phyloP scores from a whole-genome alignment of 2,329 filamentous ascomycete genomes.

The Thielaviopsis musarum region DNA sequence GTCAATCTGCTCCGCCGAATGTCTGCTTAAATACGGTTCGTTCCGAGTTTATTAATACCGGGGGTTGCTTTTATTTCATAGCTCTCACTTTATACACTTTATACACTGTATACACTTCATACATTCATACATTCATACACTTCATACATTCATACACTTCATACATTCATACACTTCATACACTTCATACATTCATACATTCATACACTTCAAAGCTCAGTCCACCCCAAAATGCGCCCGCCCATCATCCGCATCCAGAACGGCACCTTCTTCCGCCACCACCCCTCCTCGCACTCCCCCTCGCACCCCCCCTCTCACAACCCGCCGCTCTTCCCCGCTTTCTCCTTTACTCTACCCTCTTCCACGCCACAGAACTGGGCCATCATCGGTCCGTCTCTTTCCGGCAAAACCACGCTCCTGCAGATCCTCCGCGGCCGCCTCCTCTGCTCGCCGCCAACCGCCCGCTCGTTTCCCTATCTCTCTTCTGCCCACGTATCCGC shows the following conservation, averaged over 20 bases:
- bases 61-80: neutral
- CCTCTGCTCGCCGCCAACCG: slow-evolving; percentile 56
- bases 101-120: no score
- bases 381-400: slow-evolving; percentile 61
- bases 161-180: no score
- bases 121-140: no score
- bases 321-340: slow-evolving; percentile 52
- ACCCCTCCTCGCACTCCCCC: slow-evolving; percentile 40
- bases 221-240: slow-evolving; percentile 19
- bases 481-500: slow-evolving; percentile 41
- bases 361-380: slow-evolving; percentile 53
- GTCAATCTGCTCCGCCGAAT: no score
- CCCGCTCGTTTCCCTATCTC: slow-evolving; percentile 65
- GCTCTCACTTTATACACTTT: neutral
- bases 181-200: no score
- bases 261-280: slow-evolving; percentile 68
- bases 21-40: no score
- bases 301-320: slow-evolving; percentile 31
- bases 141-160: no score
- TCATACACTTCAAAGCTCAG: no score
- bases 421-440: slow-evolving; percentile 61
- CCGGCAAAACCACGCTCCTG: slow-evolving; percentile 69
- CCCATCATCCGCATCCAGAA: slow-evolving; percentile 58
- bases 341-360: slow-evolving; percentile 52
- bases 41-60: no score